Base-by-base conservation (phyloP, 306 rosid genomes). In the Medicago ruthenica region DNA sequence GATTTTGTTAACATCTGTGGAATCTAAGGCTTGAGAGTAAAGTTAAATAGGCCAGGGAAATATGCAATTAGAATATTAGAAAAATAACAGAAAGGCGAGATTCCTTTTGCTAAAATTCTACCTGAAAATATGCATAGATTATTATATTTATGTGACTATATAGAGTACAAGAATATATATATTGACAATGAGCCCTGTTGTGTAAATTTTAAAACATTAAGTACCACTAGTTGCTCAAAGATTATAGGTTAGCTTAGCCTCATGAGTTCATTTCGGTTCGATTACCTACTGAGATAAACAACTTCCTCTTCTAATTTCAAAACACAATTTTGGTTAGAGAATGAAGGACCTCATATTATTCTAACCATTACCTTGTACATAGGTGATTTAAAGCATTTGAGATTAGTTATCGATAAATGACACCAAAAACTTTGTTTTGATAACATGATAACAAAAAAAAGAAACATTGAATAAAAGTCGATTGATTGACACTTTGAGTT, bases 71-170 rank as follows among this genome's bases (percentile, higher is more conserved):
- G 31, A 57, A 40, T 45, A 79, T 22, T 34, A 6, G 81, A 58
- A 65, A 73, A n/a, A 50, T 42, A 67, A 72, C 54, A 21, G 9
- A 80, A 67, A 41, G 65, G 24, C 13, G 60, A 76, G 76, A 76
- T 84, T 80, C 82, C 53, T 71, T 76, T 36, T 60, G 67, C 74
- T 13, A 54, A 66, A 59, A 48, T 65, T 72, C 72, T 77, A 57
- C 74, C 37, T 54, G 77, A 54, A 68, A 73, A 66, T 0, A 24
- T 58, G 42, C 18, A 8, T 13, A 18, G 54, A 27, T 27, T 27
- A 34, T 34, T 34, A 16, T 50, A 50, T n/a, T n/a, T 50, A 1
- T n/a, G 57, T n/a, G 55, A n/a, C 55, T 50, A n/a, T 50, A n/a
- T 50, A 16, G 9, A 44, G 24, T 44, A 67, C 22, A 50, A 63